Evolutionary conservation across 2,329 filamentous ascomycete species (phyloP).

Genomic region (Epichloe amarillans): DNA sequence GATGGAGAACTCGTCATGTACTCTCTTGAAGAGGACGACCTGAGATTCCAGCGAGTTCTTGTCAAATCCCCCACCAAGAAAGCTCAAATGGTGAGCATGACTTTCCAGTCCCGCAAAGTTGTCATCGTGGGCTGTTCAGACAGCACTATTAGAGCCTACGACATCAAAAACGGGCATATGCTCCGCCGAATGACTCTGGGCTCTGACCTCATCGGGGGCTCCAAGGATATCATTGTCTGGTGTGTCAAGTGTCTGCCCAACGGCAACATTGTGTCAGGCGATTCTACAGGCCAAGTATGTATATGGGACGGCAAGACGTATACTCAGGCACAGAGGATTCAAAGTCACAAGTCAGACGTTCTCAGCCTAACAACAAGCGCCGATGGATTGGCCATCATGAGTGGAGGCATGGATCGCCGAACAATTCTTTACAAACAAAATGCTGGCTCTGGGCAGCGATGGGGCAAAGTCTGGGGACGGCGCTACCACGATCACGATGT

Average conservation of each 20-base stretch:
- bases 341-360: slow-evolving; percentile 80
- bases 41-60: slow-evolving; percentile 67
- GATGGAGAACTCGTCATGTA: slow-evolving; percentile 83
- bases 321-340: slow-evolving; percentile 72
- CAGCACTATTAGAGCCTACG: slow-evolving; percentile 83
- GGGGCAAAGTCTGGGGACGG: slow-evolving; percentile 76
- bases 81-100: slow-evolving; percentile 78
- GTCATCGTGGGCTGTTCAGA: slow-evolving; percentile 92
- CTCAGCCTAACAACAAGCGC: slow-evolving; percentile 72
- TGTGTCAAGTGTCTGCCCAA: slow-evolving; percentile 76
- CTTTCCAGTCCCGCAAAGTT: slow-evolving; percentile 72
- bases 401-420: slow-evolving; percentile 80
- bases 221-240: slow-evolving; percentile 85
- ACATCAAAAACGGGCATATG: slow-evolving; percentile 64
- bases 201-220: slow-evolving; percentile 59
- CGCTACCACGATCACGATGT: slow-evolving; percentile 89
- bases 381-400: slow-evolving; percentile 72
- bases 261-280: slow-evolving; percentile 85
- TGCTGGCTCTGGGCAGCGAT: slow-evolving; percentile 47
- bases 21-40: slow-evolving; percentile 70
- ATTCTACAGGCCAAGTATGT: slow-evolving; percentile 84
- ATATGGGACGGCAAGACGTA: slow-evolving; percentile 93
- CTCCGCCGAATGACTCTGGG: slow-evolving; percentile 78
- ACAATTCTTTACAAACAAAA: slow-evolving; percentile 70
- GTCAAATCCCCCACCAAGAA: slow-evolving; percentile 70